Conservation (phyloP, 345 rosid species). For the Eucalyptus sideroxylon region DNA sequence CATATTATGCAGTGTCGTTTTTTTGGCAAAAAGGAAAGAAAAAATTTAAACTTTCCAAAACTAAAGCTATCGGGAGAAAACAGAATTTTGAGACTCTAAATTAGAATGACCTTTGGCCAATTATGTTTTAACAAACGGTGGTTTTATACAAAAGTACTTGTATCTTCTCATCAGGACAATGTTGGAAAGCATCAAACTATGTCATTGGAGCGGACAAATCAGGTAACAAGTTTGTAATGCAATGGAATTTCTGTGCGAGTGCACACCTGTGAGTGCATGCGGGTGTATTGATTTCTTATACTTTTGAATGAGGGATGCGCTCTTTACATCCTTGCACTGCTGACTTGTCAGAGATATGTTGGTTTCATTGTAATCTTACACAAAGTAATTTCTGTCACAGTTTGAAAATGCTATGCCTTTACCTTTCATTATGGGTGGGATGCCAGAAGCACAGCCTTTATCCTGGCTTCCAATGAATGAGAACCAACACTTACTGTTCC, state of each 20-base stretch:
- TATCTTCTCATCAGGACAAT: slow-evolving; percentile 41
- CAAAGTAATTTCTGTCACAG: slow-evolving; percentile 15
- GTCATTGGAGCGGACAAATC: slow-evolving; percentile 45
- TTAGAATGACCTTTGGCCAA: background rate
- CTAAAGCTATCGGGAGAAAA: background rate
- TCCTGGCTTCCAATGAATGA: slow-evolving; percentile 65
- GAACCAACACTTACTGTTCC: slow-evolving; percentile 41
- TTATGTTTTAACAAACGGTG: background rate
- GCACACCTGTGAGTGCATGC: background rate
- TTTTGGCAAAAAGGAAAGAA: background rate
- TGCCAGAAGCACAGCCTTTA: slow-evolving; percentile 50
- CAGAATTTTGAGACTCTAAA: background rate
- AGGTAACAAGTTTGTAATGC: slow-evolving; percentile 21
- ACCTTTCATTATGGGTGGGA: slow-evolving; percentile 43
- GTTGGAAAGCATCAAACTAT: slow-evolving; percentile 41
- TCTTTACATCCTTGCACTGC: background rate
- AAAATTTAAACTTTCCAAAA: background rate
- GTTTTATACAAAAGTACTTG: background rate
- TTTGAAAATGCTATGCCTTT: slow-evolving; percentile 48
- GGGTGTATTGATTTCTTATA: background rate
- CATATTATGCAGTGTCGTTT: background rate
- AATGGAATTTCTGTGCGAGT: background rate
- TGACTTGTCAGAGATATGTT: background rate
- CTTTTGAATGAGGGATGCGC: background rate
- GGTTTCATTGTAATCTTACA: background rate